Conservation (phyloP, 768 basidiomycete species). For the Peribolospora baueri region DNA sequence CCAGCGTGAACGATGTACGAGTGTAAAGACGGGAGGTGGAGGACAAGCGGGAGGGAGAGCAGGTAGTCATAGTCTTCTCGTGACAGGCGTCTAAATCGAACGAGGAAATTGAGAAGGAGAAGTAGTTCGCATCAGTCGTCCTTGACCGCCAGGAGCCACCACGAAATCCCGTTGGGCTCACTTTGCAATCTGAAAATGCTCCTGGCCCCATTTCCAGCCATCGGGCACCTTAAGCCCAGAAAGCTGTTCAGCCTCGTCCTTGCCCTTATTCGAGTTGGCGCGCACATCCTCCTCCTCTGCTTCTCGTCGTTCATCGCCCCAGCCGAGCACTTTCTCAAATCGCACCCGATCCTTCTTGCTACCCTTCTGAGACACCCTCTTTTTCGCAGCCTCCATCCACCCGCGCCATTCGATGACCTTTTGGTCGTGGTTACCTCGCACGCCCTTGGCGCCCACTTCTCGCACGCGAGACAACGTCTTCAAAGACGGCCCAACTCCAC, state of each 20-base stretch:
- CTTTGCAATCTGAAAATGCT: conserved; percentile 8
- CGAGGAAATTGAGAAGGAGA: too few species aligned
- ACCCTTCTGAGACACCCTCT: conserved; percentile 14
- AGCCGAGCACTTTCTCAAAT: conserved; percentile 29
- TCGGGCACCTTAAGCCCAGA: conserved; percentile 3
- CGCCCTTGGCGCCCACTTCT: conserved; percentile 45
- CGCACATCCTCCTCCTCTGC: conserved; percentile 22
- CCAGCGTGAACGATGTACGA: conserved; percentile 11
- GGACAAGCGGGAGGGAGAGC: conserved; percentile 4
- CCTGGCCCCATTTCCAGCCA: conserved; percentile 8
- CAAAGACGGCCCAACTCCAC: conserved; percentile 21
- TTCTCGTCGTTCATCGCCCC: conserved; percentile 1
- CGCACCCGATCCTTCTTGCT: conserved; percentile 21
- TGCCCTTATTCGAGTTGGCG: conserved; percentile 5
- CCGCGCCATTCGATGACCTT: conserved; percentile 63
- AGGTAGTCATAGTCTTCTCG: conserved; percentile 3
- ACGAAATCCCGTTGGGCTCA: too few species aligned
- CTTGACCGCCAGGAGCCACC: too few species aligned
- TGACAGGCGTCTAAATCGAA: background rate
- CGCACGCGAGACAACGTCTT: conserved; percentile 34
- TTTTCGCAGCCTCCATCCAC: conserved; percentile 36
- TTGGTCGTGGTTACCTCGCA: conserved; percentile 89
- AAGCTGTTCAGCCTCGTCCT: conserved; percentile 6
- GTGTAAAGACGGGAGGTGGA: conserved; percentile 5
- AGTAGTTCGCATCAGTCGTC: too few species aligned